These are phyloP conservation scores for Beverwykella pulmonaria DNA, from an alignment of 495 filamentous ascomycete species.

Conservation along the genomic window DNA sequence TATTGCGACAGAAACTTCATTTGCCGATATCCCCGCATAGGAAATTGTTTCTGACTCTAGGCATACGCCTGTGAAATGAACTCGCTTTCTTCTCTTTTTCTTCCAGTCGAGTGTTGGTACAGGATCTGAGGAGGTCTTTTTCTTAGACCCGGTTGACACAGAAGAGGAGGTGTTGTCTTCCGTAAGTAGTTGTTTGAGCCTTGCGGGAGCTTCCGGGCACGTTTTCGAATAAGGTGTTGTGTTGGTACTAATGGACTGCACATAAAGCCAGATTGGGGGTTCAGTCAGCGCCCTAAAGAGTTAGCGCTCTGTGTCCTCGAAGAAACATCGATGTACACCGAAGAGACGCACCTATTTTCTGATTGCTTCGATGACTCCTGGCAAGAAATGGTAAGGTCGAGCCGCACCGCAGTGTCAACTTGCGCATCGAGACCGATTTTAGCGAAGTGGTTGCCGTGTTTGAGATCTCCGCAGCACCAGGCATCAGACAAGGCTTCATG, in stretches of 20 bases:
- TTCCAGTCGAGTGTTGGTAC: neutral
- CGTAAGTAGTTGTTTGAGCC: neutral
- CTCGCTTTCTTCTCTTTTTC: conserved; percentile 14
- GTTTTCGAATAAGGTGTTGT: neutral
- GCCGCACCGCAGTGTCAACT: conserved; percentile 12
- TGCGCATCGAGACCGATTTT: conserved; percentile 44
- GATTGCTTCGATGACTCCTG: neutral
- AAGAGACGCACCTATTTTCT: neutral
- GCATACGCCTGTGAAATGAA: neutral
- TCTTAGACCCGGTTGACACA: neutral
- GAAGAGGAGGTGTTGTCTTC: neutral
- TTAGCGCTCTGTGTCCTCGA: neutral
- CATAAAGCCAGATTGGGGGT: conserved; percentile 34
- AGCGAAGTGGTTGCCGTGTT: conserved; percentile 43
- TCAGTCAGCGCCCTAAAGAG: conserved; percentile 1
- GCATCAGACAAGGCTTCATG: conserved; percentile 45
- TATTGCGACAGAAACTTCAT: conserved; percentile 10
- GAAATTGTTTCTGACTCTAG: neutral
- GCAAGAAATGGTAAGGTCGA: conserved; percentile 33
- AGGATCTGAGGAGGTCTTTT: conserved; percentile 3
- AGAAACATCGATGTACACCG: neutral
- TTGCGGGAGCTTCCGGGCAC: neutral
- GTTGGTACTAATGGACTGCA: conserved; percentile 24
- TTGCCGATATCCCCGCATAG: neutral
- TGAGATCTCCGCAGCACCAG: conserved; percentile 38